A percentile compares a stretch with the other conserved stretches of the same genome.
phyloP scores from a whole-genome alignment of 2,329 filamentous ascomycete genomes.

The Phialophora chinensis region DNA sequence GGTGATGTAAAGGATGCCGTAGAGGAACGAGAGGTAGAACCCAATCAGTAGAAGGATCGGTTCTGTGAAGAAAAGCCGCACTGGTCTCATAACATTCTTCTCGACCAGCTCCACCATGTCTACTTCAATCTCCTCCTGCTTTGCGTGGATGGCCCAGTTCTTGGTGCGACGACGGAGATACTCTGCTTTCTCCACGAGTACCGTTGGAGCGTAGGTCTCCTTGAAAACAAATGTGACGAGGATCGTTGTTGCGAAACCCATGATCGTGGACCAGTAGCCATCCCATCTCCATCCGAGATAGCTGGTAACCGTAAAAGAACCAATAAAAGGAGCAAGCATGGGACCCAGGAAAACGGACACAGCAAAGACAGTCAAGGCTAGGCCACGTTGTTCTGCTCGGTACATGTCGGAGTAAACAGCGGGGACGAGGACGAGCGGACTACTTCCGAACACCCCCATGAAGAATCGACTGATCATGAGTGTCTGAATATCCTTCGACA shows the following conservation, averaged over 20 bases:
- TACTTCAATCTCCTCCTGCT: slow-evolving; percentile 51
- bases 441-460: slow-evolving; percentile 44
- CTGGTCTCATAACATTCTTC: slow-evolving; percentile 55
- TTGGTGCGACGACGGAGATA: slow-evolving; percentile 56
- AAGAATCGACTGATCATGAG: slow-evolving; percentile 71
- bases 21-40: slow-evolving; percentile 56
- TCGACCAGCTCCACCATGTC: slow-evolving; percentile 42
- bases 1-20: slow-evolving; percentile 54
- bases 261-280: slow-evolving; percentile 65
- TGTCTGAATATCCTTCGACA: slow-evolving; percentile 70
- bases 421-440: slow-evolving; percentile 71
- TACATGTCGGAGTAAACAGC: slow-evolving; percentile 72
- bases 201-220: slow-evolving; percentile 62
- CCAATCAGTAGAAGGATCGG: slow-evolving; percentile 57
- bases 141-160: slow-evolving; percentile 51
- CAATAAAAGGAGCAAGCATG: slow-evolving; percentile 59
- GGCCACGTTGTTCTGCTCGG: slow-evolving; percentile 63
- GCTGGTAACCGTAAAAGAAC: slow-evolving; percentile 65
- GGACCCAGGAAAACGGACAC: slow-evolving; percentile 49
- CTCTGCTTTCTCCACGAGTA: slow-evolving; percentile 58
- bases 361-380: slow-evolving; percentile 69
- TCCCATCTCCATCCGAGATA: slow-evolving; percentile 70
- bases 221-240: slow-evolving; percentile 57
- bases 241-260: slow-evolving; percentile 66
- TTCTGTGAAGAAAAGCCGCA: slow-evolving; percentile 55